phyloP scores from a whole-genome alignment of 495 filamentous ascomycete species.

The Neurospora tetrasperma region DNA sequence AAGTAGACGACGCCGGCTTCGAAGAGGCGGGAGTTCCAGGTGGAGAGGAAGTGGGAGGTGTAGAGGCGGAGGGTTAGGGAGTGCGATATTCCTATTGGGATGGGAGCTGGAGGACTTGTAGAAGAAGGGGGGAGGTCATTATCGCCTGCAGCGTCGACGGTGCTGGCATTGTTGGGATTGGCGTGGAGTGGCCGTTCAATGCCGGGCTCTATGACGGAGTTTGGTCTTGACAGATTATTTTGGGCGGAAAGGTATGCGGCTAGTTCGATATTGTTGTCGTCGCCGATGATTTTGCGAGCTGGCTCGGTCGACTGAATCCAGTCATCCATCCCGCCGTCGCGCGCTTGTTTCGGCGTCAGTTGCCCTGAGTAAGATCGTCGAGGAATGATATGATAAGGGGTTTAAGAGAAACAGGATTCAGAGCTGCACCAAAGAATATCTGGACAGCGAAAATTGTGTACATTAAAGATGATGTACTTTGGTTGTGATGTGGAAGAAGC shows the following conservation, averaged over 20 bases:
- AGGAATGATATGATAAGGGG: rapidly evolving
- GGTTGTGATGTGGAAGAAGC: background rate
- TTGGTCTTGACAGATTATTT: background rate
- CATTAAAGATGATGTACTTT: background rate
- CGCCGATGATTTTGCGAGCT: background rate
- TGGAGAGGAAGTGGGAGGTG: conserved; percentile 49
- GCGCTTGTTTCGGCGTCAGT: background rate
- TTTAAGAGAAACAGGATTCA: background rate
- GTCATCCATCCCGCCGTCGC: background rate
- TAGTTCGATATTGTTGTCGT: background rate
- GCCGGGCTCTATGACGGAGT: background rate
- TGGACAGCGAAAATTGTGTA: background rate
- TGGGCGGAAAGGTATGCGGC: background rate
- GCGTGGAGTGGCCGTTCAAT: background rate
- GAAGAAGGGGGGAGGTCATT: background rate
- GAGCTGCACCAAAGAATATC: background rate
- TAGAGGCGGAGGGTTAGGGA: conserved; percentile 24
- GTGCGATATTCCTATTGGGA: background rate
- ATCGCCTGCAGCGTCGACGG: background rate
- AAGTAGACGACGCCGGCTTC: conserved; percentile 55
- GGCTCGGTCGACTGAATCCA: background rate
- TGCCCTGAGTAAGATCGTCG: background rate
- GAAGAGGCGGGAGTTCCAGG: conserved; percentile 63
- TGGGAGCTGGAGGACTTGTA: background rate
- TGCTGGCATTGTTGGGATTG: background rate